These are phyloP conservation scores for Celoporthe dispersa DNA, from an alignment of 2,329 filamentous ascomycete genomes.

Conservation along the genomic window DNA sequence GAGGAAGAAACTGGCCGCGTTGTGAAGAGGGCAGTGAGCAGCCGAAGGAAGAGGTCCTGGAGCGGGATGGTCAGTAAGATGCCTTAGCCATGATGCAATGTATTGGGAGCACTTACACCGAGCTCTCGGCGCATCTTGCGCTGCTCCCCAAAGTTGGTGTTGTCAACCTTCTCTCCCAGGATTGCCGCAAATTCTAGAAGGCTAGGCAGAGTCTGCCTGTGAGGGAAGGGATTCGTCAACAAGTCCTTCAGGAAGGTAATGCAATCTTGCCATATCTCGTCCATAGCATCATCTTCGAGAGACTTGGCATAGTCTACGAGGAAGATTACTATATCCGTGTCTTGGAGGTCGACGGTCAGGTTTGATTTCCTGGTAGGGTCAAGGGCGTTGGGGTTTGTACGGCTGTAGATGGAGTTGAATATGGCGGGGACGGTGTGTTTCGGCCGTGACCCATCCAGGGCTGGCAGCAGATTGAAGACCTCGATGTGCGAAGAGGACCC, in stretches of 20 bases:
- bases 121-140: constrained; percentile 88
- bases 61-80: constrained; percentile 36
- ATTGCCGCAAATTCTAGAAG: constrained; percentile 88
- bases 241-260: constrained; percentile 89
- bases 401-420: constrained; percentile 94
- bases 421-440: constrained; percentile 91
- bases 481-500: constrained; percentile 59
- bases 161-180: constrained; percentile 92
- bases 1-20: constrained; percentile 78
- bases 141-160: constrained; percentile 96
- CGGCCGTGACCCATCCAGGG: constrained; percentile 86
- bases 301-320: constrained; percentile 88
- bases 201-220: constrained; percentile 85
- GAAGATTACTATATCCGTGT: constrained; percentile 85
- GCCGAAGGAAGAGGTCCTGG: constrained; percentile 84
- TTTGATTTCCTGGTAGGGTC: constrained; percentile 84
- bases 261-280: constrained; percentile 97
- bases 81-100: neutral
- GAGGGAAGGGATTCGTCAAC: constrained; percentile 90
- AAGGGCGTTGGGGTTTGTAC: constrained; percentile 81
- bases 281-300: constrained; percentile 94
- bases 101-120: constrained; percentile 62
- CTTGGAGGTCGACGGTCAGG: constrained; percentile 81
- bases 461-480: constrained; percentile 85
- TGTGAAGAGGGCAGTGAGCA: constrained; percentile 93